phyloP scores from a whole-genome alignment of 805 yeast genomes.

The Nakazawaea laoshanensis region DNA sequence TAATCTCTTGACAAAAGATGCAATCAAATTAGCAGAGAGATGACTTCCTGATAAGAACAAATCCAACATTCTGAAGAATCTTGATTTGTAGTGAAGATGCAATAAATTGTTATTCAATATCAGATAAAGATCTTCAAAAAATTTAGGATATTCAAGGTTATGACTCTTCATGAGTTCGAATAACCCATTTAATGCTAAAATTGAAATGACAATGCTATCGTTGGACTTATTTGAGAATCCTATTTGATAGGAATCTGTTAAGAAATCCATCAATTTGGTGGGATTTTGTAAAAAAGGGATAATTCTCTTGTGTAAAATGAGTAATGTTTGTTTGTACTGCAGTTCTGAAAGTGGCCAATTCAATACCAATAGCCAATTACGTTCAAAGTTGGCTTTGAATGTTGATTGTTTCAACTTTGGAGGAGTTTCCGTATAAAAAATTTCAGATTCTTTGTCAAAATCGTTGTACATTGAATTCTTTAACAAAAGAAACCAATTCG shows the following conservation, averaged over 20 bases:
- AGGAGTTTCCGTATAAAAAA: constrained; percentile 33
- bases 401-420: constrained; percentile 26
- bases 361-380: constrained; percentile 53
- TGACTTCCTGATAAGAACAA: constrained; percentile 82
- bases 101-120: constrained; percentile 68
- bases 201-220: constrained; percentile 23
- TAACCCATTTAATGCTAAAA: constrained; percentile 79
- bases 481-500: constrained; percentile 32
- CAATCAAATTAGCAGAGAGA: constrained; percentile 72
- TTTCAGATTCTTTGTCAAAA: constrained; percentile 24
- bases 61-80: constrained; percentile 84
- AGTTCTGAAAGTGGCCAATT: constrained; percentile 33
- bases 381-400: constrained; percentile 63
- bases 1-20: constrained; percentile 80
- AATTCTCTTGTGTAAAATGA: constrained; percentile 72
- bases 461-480: constrained; percentile 21
- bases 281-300: constrained; percentile 79
- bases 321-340: constrained; percentile 64
- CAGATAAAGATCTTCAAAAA: constrained; percentile 73
- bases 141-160: constrained; percentile 89
- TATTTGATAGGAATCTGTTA: constrained; percentile 72
- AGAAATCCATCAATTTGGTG: constrained; percentile 82
- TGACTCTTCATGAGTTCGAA: constrained; percentile 75
- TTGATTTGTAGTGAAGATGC: constrained; percentile 71
- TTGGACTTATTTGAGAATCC: constrained; percentile 17